phyloP scores from a whole-genome alignment of 192 early-diverging fungal species.

The Funneliformis geosporum region DNA sequence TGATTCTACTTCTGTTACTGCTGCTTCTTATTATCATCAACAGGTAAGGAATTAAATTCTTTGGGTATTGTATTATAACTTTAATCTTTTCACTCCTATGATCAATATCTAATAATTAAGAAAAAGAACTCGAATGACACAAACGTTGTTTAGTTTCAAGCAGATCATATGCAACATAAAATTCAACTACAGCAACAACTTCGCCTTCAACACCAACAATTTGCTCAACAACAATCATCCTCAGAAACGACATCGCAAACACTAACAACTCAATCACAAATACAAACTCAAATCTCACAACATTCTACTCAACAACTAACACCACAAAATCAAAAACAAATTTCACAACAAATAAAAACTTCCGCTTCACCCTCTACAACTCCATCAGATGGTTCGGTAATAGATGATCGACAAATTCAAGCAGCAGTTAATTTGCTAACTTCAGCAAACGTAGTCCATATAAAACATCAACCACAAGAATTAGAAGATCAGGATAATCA shows the following conservation, averaged over 20 bases:
- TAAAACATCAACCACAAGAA: not conserved
- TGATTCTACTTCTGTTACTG: constrained; percentile 3
- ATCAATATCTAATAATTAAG: not conserved
- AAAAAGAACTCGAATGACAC: not conserved
- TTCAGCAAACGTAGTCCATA: not conserved
- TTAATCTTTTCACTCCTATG: not conserved
- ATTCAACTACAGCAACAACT: not conserved
- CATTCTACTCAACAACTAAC: not conserved
- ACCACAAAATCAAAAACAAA: not conserved
- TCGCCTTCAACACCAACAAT: constrained; percentile 5
- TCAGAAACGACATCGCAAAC: not conserved
- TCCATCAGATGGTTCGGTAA: not conserved
- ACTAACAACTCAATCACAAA: not conserved
- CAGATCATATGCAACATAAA: not conserved
- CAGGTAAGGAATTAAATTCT: constrained; percentile 3
- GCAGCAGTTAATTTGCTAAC: not conserved
- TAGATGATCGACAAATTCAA: no score
- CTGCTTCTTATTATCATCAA: constrained; percentile 27
- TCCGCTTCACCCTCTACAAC: not conserved
- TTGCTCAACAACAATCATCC: not conserved
- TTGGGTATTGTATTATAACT: not conserved
- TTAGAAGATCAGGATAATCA: not conserved
- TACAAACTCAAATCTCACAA: not conserved
- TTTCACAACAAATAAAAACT: not conserved
- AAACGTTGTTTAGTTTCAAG: not conserved